Evolutionary conservation across 1,284 basidiomycete genomes (phyloP), one percentile per base, ranked within the genome.

Genomic region (Sutorius eximius): DNA sequence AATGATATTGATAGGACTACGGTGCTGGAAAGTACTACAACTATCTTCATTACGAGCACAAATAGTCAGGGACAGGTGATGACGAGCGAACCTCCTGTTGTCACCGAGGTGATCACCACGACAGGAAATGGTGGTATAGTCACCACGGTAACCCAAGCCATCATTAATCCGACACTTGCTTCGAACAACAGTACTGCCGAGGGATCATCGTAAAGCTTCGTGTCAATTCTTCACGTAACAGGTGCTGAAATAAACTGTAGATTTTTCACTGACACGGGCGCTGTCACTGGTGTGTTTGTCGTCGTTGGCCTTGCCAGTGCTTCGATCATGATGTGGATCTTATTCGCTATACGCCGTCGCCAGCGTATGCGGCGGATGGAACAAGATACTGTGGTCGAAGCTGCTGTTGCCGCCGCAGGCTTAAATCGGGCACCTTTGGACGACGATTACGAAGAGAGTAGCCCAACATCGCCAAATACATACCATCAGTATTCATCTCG

Each of bases 271-370:
- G 85, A 89, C 64, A 86, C 83, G 36, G 87, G 87, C 22, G 89
- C 88, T 13, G 89, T 91, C 4, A 83, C 83, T 7, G 89, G 83
- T 44, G 87, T 90, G 22, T 91, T 91, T 63, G 78, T 88, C 37
- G 80, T 91, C 32, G 86, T 89, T 12, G 89, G 87, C 36, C 77
- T 91, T 24, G 83, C 87, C 12, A 80, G 77, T 6, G 83, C 85
- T 1, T 82, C 87, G 11, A 86, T 91, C 54, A 66, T 84, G 36
- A 74, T 90, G 34, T 89, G 84, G 77, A 73, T 88, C 52, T 70
- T 89, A 61, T 89, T 90, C 68, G 86, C 82, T 51, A 69, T 88
- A 56, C 82, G 85, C 22, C 79, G 86, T 40, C 79, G 85, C 54
- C 79, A 85, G 42, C 77, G 82, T 29, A 82, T 75, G 42, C 78